These are phyloP conservation scores for Quercus dentata DNA, from an alignment of 306 rosid species.

Conservation along the genomic window DNA sequence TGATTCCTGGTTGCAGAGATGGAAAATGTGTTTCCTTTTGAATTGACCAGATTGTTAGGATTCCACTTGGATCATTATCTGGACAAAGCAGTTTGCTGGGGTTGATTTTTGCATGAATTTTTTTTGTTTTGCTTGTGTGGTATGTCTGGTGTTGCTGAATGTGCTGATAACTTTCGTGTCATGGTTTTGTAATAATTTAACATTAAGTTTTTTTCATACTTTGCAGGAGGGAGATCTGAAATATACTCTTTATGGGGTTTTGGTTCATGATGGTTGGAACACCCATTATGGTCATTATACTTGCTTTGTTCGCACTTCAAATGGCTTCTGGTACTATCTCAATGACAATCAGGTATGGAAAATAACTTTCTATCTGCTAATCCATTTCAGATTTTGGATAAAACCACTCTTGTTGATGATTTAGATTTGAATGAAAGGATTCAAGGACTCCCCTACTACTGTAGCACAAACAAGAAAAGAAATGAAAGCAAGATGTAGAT, in stretches of 20 bases:
- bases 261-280: slow-evolving; percentile 85
- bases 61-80: not conserved
- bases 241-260: slow-evolving; percentile 93
- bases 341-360: slow-evolving; percentile 78
- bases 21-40: not conserved
- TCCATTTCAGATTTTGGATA: not conserved
- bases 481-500: not conserved
- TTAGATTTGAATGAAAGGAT: not conserved
- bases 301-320: slow-evolving; percentile 91
- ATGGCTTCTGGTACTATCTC: slow-evolving; percentile 88
- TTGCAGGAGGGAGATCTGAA: slow-evolving; percentile 72
- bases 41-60: not conserved
- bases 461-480: too few species aligned
- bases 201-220: slow-evolving; percentile 14
- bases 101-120: not conserved
- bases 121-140: not conserved
- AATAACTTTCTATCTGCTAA: not conserved
- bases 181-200: not conserved
- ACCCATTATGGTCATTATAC: slow-evolving; percentile 91
- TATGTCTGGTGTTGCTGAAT: not conserved
- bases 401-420: not conserved
- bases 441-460: not conserved
- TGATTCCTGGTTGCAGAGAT: not conserved
- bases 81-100: too few species aligned
- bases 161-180: not conserved